Percentiles rank a stretch among this genome's conserved stretches.
Conservation (phyloP, 1,284 basidiomycete genomes). For the Nidula niveotomentosa region DNA sequence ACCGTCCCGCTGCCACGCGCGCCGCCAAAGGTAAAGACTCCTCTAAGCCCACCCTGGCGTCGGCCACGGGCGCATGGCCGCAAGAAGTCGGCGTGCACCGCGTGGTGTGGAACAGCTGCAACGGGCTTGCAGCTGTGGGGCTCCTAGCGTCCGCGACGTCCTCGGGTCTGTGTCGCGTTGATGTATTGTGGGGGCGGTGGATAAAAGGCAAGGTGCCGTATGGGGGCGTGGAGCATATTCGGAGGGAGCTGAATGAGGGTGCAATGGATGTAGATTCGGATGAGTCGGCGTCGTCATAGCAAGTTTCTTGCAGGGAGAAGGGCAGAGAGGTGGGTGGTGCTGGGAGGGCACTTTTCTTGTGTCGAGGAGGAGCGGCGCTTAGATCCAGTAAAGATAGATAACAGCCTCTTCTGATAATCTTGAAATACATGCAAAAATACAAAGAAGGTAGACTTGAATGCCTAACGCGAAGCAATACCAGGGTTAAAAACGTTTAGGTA, state of each 20-base stretch:
- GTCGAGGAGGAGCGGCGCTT: too few relatives aligned
- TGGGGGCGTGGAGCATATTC: constrained; percentile 38
- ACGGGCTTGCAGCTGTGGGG: constrained; percentile 64
- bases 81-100: constrained; percentile 74
- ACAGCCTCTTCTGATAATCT: too few relatives aligned
- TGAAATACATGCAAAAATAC: too few relatives aligned
- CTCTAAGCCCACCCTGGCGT: constrained; percentile 23
- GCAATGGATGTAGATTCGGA: constrained; percentile 38
- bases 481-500: too few relatives aligned
- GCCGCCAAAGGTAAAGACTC: constrained; percentile 22
- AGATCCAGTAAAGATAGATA: too few relatives aligned
- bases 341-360: too few relatives aligned
- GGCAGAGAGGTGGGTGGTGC: too few relatives aligned
- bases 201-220: constrained; percentile 63
- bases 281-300: constrained; percentile 4
- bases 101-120: constrained; percentile 77
- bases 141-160: constrained; percentile 79
- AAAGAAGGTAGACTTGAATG: too few relatives aligned
- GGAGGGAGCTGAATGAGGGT: constrained; percentile 30
- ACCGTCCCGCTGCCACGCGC: constrained; percentile 43
- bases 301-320: too few relatives aligned
- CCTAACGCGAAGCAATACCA: too few relatives aligned
- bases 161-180: constrained; percentile 84
- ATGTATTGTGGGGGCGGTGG: constrained; percentile 73
- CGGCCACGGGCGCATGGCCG: constrained; percentile 71